Percentiles rank a stretch among this genome's conserved stretches.
Conservation (phyloP, 2,329 filamentous ascomycete species). For the Alternaria hordeiaustralica region DNA sequence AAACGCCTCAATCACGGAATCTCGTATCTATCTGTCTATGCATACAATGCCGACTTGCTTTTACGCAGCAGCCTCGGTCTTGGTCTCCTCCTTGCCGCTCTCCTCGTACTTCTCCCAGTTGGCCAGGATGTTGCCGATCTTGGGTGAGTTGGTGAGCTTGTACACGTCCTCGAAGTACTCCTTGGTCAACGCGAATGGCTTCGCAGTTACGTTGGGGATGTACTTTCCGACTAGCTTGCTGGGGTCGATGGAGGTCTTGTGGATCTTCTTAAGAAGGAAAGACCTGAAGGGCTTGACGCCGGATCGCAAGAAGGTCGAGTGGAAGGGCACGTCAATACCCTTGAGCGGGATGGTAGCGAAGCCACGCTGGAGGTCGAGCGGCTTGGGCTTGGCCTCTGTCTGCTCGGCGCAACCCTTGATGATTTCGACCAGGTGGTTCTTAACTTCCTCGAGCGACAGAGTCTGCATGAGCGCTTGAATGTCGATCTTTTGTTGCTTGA, state of each 20-base stretch:
- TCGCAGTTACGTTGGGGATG: slow-evolving; percentile 97
- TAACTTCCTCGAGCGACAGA: slow-evolving; percentile 87
- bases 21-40: background rate
- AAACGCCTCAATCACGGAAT: slow-evolving; percentile 3
- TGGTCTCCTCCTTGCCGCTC: slow-evolving; percentile 39
- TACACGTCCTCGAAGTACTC: slow-evolving; percentile 99
- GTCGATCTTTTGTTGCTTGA: slow-evolving; percentile 97
- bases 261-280: slow-evolving; percentile 99
- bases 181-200: slow-evolving; percentile 93
- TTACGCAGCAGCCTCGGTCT: slow-evolving; percentile 30
- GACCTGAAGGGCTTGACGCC: slow-evolving; percentile 99
- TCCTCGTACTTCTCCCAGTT: slow-evolving; percentile 69
- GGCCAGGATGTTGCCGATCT: slow-evolving; percentile 80
- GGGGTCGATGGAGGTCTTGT: slow-evolving; percentile 98
- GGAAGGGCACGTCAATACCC: slow-evolving; percentile 98
- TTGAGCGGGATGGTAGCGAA: slow-evolving; percentile 96
- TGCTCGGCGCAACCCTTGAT: slow-evolving; percentile 86
- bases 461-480: slow-evolving; percentile 91
- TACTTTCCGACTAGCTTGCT: slow-evolving; percentile 98
- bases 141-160: slow-evolving; percentile 80
- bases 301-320: slow-evolving; percentile 95
- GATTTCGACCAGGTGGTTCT: slow-evolving; percentile 86
- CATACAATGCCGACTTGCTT: background rate
- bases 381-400: slow-evolving; percentile 86
- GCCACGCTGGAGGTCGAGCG: slow-evolving; percentile 88